Percentiles rank a stretch among this genome's conserved stretches.
Evolutionary conservation across 768 basidiomycete genomes (phyloP).

Genomic region (Arthromyces matolae): DNA sequence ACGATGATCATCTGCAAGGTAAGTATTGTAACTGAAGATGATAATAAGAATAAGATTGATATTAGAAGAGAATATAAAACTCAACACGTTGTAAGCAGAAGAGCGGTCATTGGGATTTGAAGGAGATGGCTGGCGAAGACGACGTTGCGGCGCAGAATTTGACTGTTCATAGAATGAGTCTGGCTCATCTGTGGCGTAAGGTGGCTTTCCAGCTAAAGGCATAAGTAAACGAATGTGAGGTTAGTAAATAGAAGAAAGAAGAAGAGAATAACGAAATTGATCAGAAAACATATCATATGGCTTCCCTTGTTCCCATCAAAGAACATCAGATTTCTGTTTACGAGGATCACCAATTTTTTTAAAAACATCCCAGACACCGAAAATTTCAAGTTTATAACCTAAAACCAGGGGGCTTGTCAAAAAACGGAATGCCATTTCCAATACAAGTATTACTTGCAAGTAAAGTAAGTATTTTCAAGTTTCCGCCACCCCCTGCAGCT

Average conservation of each 20-base stretch:
- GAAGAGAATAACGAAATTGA: conserved; percentile 1
- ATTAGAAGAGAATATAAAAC: conserved; percentile 29
- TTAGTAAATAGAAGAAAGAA: conserved; percentile 16
- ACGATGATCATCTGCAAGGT: conserved; percentile 42
- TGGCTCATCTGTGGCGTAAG: conserved; percentile 67
- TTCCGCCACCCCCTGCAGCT: too few species aligned
- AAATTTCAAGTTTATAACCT: too few species aligned
- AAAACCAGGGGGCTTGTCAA: too few species aligned
- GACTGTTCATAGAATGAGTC: conserved; percentile 58
- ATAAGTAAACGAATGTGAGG: conserved; percentile 25
- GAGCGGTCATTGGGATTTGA: conserved; percentile 52
- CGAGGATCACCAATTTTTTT: too few species aligned
- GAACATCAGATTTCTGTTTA: too few species aligned
- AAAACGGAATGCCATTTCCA: too few species aligned
- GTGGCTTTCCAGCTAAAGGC: conserved; percentile 58
- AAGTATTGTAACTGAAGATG: conserved; percentile 57
- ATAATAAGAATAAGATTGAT: conserved; percentile 7
- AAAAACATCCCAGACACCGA: too few species aligned
- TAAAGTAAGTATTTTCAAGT: too few species aligned
- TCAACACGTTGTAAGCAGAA: conserved; percentile 72
- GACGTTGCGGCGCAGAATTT: conserved; percentile 36
- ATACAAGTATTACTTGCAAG: too few species aligned
- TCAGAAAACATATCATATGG: conserved; percentile 8
- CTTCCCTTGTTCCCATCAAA: conserved; percentile 6
- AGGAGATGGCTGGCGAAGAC: conserved; percentile 42